Base-by-base conservation (phyloP, 2,329 filamentous ascomycete species). In the Fusarium annulatum region DNA sequence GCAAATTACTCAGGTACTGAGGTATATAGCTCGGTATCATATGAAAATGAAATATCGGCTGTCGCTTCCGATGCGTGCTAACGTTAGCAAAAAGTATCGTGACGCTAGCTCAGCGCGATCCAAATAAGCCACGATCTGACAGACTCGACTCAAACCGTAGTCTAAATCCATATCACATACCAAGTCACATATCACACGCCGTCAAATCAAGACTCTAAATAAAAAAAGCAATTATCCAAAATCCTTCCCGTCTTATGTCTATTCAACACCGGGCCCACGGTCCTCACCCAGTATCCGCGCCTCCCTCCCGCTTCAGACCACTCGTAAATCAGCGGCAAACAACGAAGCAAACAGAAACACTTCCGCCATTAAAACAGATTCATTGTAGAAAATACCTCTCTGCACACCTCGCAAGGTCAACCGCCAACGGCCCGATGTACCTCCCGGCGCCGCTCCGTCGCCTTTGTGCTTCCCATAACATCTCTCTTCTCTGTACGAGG, bases 401-500 rank as follows among this genome's bases (percentile, higher is more conserved):
- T 52, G 49, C 49, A 46, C 41, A 58, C 41, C 41, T 58, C 55
- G 41, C 41, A 58, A 58, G 41, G 55, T 58, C 55, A 48, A 36
- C 41, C 38, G 21, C 14, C 51, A 41, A 41, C 34, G 51, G 34
- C 39, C 36, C 39, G 39, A 42, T 23, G 34, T 41, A n/a, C 51
- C 26, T 55, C 34, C 34, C 51, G 48, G 23, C 34, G 51, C 23
- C 23, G 33, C 51, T 38, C 33, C 18, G 18, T 21, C 28, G 36
- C 12, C 48, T 43, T 48, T 60, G 61, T 69, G 30, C 28, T 61
- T 53, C 65, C 63, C 49, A 19, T 56, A 12, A 39, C 19, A 26
- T 45, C 53, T 46, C 26, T 9, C 12, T 38, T 9, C 41, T 46
- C n/a, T 38, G 57, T 58, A 9, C 41, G 23, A 28, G 30, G 30